Evolutionary conservation across 1,139 yeast genomes (phyloP).

Genomic region (Debaryomyces sp.): DNA sequence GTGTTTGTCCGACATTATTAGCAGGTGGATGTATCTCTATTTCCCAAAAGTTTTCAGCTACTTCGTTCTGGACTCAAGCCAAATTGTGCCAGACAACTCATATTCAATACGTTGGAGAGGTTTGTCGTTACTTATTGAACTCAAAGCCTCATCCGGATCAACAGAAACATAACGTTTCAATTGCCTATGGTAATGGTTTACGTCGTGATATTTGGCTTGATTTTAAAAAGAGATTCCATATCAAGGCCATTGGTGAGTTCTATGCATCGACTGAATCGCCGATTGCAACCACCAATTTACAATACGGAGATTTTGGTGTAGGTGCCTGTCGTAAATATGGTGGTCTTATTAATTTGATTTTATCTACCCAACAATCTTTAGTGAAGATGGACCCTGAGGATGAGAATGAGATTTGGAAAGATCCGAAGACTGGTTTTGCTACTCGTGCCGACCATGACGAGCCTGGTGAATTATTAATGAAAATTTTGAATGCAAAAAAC

Average conservation of each 20-base stretch:
- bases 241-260: conserved; percentile 82
- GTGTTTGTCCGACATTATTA: conserved; percentile 72
- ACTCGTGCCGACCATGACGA: conserved; percentile 48
- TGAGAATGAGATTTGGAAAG: conserved; percentile 69
- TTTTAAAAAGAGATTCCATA: conserved; percentile 76
- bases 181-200: conserved; percentile 92
- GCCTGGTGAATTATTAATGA: conserved; percentile 89
- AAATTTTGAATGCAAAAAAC: conserved; percentile 63
- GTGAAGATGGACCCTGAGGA: conserved; percentile 84
- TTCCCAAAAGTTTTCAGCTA: conserved; percentile 81
- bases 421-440: conserved; percentile 66
- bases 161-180: conserved; percentile 58
- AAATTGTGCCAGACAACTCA: conserved; percentile 71
- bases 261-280: conserved; percentile 96
- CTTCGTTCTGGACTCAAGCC: conserved; percentile 91
- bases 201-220: conserved; percentile 90
- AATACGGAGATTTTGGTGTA: conserved; percentile 76
- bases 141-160: conserved; percentile 72
- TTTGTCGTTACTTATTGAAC: conserved; percentile 81
- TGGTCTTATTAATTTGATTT: conserved; percentile 53
- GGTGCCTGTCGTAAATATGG: conserved; percentile 94
- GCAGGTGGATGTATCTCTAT: conserved; percentile 74
- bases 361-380: conserved; percentile 60
- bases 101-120: conserved; percentile 94
- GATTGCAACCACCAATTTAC: conserved; percentile 82